Conservation (phyloP, 805 yeast genomes). For the Sugiyamaella lignohabitans region DNA sequence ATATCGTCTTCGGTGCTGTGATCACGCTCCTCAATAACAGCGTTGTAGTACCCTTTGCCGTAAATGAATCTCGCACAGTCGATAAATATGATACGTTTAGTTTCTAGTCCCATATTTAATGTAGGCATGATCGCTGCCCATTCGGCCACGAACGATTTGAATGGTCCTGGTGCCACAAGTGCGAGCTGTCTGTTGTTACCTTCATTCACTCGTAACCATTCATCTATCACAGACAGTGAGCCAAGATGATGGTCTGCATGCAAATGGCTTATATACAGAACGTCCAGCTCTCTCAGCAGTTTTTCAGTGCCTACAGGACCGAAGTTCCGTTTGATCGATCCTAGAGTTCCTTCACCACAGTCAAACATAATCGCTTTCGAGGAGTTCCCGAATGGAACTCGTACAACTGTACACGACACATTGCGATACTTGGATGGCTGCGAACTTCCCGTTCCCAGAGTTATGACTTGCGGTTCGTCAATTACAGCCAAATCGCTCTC, state of each 20-base stretch:
- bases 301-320: slow-evolving; percentile 39
- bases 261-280: slow-evolving; percentile 75
- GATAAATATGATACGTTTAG: slow-evolving; percentile 40
- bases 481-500: no score
- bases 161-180: slow-evolving; percentile 72
- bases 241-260: slow-evolving; percentile 99
- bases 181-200: slow-evolving; percentile 34
- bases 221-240: slow-evolving; percentile 55
- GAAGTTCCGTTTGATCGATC: slow-evolving; percentile 58
- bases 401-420: slow-evolving; percentile 71
- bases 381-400: slow-evolving; percentile 45
- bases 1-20: background rate
- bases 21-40: no score
- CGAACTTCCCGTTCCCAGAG: slow-evolving; percentile 92
- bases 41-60: slow-evolving; percentile 29
- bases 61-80: slow-evolving; percentile 55
- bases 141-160: slow-evolving; percentile 58
- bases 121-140: slow-evolving; percentile 50
- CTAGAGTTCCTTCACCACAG: slow-evolving; percentile 93
- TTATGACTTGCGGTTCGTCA: slow-evolving; percentile 47
- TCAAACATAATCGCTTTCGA: slow-evolving; percentile 52
- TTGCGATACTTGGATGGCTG: slow-evolving; percentile 79
- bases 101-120: slow-evolving; percentile 27
- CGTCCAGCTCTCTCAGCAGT: slow-evolving; percentile 53
- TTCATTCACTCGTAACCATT: slow-evolving; percentile 43